Base-by-base conservation (phyloP, 2,329 filamentous ascomycete genomes). In the Endocalyx cinctus region DNA sequence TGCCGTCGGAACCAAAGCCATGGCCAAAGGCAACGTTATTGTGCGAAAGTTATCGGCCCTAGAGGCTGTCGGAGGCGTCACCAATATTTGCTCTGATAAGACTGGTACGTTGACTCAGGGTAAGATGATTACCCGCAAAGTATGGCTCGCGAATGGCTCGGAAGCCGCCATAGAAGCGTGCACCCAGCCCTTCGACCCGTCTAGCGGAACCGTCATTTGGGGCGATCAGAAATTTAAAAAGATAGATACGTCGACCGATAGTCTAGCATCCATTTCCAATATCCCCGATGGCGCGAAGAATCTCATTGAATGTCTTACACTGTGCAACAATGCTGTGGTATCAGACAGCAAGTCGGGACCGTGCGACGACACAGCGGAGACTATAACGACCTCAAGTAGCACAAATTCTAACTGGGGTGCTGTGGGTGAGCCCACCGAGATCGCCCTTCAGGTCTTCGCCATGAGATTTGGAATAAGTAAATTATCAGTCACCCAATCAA, bases 361-460 rank as follows among this genome's bases (percentile, higher is more conserved):
- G 3, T 36, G 39, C 10, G 66, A 69, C 35, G 64, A 69, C 34
- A 50, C 57, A n/a, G 60, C 63, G 14, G 68, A 71, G 42, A 64
- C 65, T 8, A 67, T 64, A 29, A 70, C 67, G 19, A 62, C 65
- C 31, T 66, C 67, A 5, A 70, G 66, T 7, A 51, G 62, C n/a
- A 59, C 64, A 11, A 58, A 63, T 17, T 53, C 58, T 4, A 54
- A 63, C 2, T 83, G 78, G 77, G 69, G 65, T 26, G 77, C 77
- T 14, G 61, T 78, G 26, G 81, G 79, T 30, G 79, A 84, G 45
- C 79, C 80, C 4, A 87, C 83, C 4, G 82, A 87, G 46, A 84
- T 87, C 38, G 82, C 83, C 10, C 73, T 87, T 12, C 79, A 84
- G 43, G 81, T 86, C 8, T 81, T 87, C 40, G 80, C 82, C 29